Percentiles rank a stretch among this genome's conserved stretches.
Conservation (phyloP, 768 basidiomycete species). For the Sistotremastrum suecicum region DNA sequence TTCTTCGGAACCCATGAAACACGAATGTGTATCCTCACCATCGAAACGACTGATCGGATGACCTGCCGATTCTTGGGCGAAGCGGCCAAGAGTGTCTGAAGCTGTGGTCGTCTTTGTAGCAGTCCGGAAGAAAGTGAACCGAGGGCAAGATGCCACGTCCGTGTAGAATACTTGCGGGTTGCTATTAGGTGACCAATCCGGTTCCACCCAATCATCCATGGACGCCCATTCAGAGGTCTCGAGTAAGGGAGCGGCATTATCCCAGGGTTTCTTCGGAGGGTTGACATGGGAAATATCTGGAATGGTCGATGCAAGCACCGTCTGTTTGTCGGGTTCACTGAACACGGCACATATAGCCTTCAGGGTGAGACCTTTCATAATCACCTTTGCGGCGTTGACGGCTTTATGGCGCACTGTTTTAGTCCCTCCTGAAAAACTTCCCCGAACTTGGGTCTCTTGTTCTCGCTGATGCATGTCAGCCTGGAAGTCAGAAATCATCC, state of each 20-base stretch:
- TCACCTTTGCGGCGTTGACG: constrained; percentile 79
- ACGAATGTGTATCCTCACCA: constrained; percentile 67
- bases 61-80: background rate
- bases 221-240: constrained; percentile 47
- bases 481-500: constrained; percentile 62
- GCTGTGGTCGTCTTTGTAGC: constrained; percentile 23
- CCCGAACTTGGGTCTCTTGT: constrained; percentile 55
- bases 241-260: constrained; percentile 27
- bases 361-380: constrained; percentile 61
- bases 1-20: constrained; percentile 58
- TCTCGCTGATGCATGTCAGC: constrained; percentile 89
- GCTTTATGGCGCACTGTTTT: constrained; percentile 62
- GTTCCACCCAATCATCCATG: constrained; percentile 69
- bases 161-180: constrained; percentile 42
- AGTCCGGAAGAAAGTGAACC: constrained; percentile 68
- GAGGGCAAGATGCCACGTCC: constrained; percentile 62
- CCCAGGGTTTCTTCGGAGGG: constrained; percentile 29
- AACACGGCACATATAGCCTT: constrained; percentile 72
- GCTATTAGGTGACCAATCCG: constrained; percentile 42
- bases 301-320: constrained; percentile 34
- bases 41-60: constrained; percentile 65
- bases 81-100: constrained; percentile 13
- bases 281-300: constrained; percentile 35
- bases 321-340: constrained; percentile 51
- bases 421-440: constrained; percentile 39